phyloP scores from a whole-genome alignment of 2,329 filamentous ascomycete species.

The Daldinia sp. region DNA sequence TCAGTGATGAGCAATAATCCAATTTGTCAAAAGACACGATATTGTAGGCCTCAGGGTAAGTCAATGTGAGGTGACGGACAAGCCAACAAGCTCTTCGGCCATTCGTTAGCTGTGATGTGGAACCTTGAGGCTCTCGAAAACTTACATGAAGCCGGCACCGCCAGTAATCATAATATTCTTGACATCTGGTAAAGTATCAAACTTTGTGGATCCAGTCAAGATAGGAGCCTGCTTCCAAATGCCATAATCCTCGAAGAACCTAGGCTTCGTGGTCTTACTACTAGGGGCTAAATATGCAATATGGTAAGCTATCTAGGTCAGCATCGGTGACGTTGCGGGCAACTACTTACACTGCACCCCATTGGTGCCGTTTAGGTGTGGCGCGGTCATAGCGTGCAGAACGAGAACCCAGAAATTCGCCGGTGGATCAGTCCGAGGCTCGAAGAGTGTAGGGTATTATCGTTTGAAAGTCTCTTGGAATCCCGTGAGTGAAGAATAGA shows the following conservation, averaged over 20 bases:
- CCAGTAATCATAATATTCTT: constrained; percentile 88
- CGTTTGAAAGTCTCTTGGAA: neutral
- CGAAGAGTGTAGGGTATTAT: constrained; percentile 2
- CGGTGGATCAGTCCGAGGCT: constrained; percentile 14
- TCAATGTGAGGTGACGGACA: constrained; percentile 79
- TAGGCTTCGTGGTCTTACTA: constrained; percentile 46
- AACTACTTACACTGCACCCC: constrained; percentile 46
- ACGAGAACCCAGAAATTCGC: constrained; percentile 18
- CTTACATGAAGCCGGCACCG: constrained; percentile 87
- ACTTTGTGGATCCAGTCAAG: constrained; percentile 76
- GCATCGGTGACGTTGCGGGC: constrained; percentile 5
- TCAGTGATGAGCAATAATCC: constrained; percentile 83
- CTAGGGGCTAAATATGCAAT: constrained; percentile 36
- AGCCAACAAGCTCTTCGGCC: constrained; percentile 80
- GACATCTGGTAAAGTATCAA: constrained; percentile 74
- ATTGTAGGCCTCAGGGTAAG: constrained; percentile 80
- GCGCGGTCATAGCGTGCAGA: constrained; percentile 44
- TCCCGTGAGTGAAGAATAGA: constrained; percentile 5
- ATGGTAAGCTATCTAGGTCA: constrained; percentile 28
- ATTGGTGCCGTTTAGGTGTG: constrained; percentile 46
- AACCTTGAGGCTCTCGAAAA: constrained; percentile 35
- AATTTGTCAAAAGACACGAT: constrained; percentile 87
- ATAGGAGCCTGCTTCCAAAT: constrained; percentile 80
- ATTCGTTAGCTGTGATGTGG: constrained; percentile 39
- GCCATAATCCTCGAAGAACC: constrained; percentile 69